phyloP scores from a whole-genome alignment of 129 eudicot species.

The Lactuca sativa region DNA sequence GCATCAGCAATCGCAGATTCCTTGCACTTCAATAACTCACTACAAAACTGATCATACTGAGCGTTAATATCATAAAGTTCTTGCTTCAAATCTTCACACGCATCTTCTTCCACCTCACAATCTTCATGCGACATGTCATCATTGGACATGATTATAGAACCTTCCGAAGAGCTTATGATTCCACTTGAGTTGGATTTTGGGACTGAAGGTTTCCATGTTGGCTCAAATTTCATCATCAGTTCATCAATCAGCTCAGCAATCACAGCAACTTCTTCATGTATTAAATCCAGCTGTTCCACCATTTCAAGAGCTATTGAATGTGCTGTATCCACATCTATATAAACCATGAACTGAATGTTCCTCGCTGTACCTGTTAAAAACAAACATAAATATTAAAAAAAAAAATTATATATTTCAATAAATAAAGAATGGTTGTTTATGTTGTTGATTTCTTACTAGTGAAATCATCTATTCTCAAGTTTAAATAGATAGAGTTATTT shows the following conservation, averaged over 20 bases:
- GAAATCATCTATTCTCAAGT: conserved; percentile 42
- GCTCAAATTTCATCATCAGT: conserved; percentile 47
- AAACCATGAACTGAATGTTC: conserved; percentile 53
- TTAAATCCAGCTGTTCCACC: conserved; percentile 62
- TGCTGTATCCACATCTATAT: conserved; percentile 52
- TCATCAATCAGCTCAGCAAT: conserved; percentile 64
- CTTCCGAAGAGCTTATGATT: conserved; percentile 18
- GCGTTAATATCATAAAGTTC: conserved; percentile 63
- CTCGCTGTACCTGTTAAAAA: conserved; percentile 42
- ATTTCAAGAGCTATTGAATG: conserved; percentile 66
- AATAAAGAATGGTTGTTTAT: not conserved
- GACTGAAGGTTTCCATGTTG: conserved; percentile 48
- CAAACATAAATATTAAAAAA: not conserved
- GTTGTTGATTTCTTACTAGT: conserved; percentile 34
- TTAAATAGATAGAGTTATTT: conserved; percentile 43
- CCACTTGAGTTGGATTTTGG: conserved; percentile 19
- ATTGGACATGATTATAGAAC: conserved; percentile 27
- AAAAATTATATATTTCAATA: not conserved
- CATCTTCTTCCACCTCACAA: conserved; percentile 28
- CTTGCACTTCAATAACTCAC: conserved; percentile 50
- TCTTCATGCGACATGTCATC: conserved; percentile 13
- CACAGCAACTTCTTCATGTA: conserved; percentile 46
- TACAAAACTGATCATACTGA: conserved; percentile 40
- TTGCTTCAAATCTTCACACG: conserved; percentile 48
- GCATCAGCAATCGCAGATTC: conserved; percentile 64